Percentiles rank a stretch among this genome's conserved stretches.
phyloP scores from a whole-genome alignment of 495 filamentous ascomycete species.

The Podospora australis region DNA sequence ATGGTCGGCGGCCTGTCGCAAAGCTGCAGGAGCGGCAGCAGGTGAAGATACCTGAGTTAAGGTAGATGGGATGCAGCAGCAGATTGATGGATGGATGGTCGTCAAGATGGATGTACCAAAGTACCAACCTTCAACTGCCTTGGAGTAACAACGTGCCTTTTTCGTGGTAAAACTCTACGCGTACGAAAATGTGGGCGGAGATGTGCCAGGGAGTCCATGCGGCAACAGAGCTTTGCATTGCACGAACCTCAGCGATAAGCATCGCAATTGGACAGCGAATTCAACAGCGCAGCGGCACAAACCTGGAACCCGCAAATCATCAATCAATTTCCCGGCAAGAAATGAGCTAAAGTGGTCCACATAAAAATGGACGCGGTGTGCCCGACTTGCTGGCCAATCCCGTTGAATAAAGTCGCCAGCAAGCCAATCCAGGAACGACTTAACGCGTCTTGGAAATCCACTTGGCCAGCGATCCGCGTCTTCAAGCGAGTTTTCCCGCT shows the following conservation, averaged over 20 bases:
- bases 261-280: background rate
- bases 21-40: conserved; percentile 13
- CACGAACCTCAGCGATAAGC: background rate
- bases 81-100: conserved; percentile 12
- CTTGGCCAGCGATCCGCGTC: background rate
- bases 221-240: no score
- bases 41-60: conserved; percentile 4
- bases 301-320: no score
- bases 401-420: no score
- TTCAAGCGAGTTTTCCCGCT: background rate
- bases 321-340: no score
- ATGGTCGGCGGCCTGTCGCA: no score
- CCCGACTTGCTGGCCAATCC: background rate
- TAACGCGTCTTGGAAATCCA: conserved; percentile 4
- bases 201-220: background rate
- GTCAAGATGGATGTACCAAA: no score
- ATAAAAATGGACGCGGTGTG: background rate
- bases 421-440: conserved; percentile 3
- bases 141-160: conserved; percentile 28
- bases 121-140: no score
- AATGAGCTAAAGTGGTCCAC: no score
- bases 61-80: background rate
- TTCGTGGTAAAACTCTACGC: conserved; percentile 32
- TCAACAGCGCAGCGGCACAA: no score
- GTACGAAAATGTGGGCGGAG: no score